These are phyloP conservation scores for Daldinia childiae DNA, from an alignment of 495 filamentous ascomycete genomes.

Conservation along the genomic window DNA sequence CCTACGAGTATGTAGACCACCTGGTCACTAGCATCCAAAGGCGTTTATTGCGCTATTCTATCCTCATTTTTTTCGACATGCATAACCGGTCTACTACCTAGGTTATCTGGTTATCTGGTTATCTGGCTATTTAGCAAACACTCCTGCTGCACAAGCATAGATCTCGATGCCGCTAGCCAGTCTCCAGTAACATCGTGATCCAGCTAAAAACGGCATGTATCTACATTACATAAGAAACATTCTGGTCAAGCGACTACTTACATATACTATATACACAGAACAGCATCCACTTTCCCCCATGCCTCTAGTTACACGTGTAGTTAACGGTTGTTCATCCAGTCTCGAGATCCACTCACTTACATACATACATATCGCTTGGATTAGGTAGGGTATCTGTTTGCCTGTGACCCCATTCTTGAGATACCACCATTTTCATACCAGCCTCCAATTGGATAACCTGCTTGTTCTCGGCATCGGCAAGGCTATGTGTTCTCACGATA, in stretches of 20 bases:
- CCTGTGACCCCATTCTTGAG: constrained; percentile 19
- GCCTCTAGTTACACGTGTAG: background rate
- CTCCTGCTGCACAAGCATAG: background rate
- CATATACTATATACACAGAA: background rate
- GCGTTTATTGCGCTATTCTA: background rate
- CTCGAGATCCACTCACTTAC: constrained; percentile 28
- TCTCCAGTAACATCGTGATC: constrained; percentile 1
- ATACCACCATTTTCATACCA: constrained; percentile 15
- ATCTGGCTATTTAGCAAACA: background rate
- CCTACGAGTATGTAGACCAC: background rate
- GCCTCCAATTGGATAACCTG: constrained; percentile 21
- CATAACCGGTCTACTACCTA: background rate
- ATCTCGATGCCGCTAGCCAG: constrained; percentile 9
- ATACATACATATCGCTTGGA: constrained; percentile 12
- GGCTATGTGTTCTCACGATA: constrained; percentile 32
- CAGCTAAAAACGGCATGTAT: constrained; percentile 4
- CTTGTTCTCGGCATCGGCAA: constrained; percentile 17
- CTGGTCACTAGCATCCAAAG: too few relatives aligned
- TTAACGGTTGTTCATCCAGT: constrained; percentile 11
- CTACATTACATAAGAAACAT: constrained; percentile 4
- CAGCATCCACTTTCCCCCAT: constrained; percentile 25
- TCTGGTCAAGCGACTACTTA: constrained; percentile 11
- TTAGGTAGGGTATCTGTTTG: constrained; percentile 1
- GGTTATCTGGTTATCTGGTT: background rate
- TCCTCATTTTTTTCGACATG: constrained; percentile 5